A percentile compares a stretch with the other conserved stretches of the same genome.
Conservation (phyloP, 257 asterid species). For the Ligustrum vulgare region DNA sequence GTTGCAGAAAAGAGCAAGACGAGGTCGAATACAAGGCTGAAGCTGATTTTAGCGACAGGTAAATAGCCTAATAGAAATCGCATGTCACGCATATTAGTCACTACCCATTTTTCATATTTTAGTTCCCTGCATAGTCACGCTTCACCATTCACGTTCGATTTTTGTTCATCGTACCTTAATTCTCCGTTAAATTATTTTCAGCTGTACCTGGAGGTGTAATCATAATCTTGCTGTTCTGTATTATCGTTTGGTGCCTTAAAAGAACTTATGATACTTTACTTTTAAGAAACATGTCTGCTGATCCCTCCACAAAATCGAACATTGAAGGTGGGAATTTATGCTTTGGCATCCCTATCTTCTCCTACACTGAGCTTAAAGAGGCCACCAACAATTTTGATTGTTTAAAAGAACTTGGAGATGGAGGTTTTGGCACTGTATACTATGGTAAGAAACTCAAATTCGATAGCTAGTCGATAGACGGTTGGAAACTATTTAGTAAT, state of each 20-base stretch:
- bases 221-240: slow-evolving; percentile 6
- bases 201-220: slow-evolving; percentile 40
- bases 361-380: slow-evolving; percentile 56
- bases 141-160: neutral
- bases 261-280: slow-evolving; percentile 23
- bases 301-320: slow-evolving; percentile 43
- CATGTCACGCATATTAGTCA: neutral
- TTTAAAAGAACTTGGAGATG: slow-evolving; percentile 69
- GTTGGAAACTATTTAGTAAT: neutral
- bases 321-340: slow-evolving; percentile 40
- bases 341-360: slow-evolving; percentile 61
- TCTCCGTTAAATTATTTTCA: slow-evolving; percentile 22
- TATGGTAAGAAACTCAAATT: slow-evolving; percentile 46
- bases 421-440: slow-evolving; percentile 82
- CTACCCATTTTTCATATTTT: neutral
- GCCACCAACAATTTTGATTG: slow-evolving; percentile 61
- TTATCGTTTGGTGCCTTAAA: slow-evolving; percentile 36
- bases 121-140: neutral
- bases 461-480: neutral
- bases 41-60: slow-evolving; percentile 27
- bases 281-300: slow-evolving; percentile 39
- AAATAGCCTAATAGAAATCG: neutral
- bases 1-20: slow-evolving; percentile 13
- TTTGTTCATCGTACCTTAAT: neutral
- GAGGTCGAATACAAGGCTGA: neutral